phyloP scores from a whole-genome alignment of 1,284 basidiomycete genomes.

The Irpex sp. region DNA sequence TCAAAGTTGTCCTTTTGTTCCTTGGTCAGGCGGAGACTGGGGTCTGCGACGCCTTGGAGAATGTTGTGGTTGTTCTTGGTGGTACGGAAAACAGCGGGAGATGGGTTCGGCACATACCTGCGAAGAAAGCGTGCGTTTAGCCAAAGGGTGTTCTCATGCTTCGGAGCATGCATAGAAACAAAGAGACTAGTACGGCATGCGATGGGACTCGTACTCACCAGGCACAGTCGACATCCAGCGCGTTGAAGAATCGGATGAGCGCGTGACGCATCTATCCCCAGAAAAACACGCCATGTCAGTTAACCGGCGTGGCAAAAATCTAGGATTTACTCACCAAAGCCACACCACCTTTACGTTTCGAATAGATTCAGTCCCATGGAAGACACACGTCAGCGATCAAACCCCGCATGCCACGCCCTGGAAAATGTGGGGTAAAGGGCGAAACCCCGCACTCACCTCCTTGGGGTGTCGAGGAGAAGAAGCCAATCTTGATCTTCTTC shows the following conservation, averaged over 20 bases:
- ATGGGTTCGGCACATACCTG: conserved; percentile 86
- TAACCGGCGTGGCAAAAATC: conserved; percentile 8
- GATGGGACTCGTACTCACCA: conserved; percentile 49
- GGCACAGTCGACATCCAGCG: conserved; percentile 75
- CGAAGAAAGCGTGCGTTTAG: conserved; percentile 4
- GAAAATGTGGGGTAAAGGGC: conserved; percentile 8
- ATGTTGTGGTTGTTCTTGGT: conserved; percentile 94
- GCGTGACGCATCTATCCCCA: conserved; percentile 78
- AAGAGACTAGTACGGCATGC: conserved; percentile 8
- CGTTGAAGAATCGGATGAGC: conserved; percentile 74
- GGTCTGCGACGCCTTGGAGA: conserved; percentile 78
- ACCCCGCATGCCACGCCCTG: conserved; percentile 13
- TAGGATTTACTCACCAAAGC: conserved; percentile 58
- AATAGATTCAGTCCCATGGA: conserved; percentile 16
- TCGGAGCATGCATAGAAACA: neutral
- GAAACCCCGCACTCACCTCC: conserved; percentile 51
- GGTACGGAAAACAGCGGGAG: conserved; percentile 82
- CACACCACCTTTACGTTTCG: conserved; percentile 64
- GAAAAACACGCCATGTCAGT: conserved; percentile 10
- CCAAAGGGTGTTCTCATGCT: conserved; percentile 5
- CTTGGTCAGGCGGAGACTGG: conserved; percentile 69
- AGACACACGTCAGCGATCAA: conserved; percentile 21
- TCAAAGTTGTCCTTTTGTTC: conserved; percentile 78
- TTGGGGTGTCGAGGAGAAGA: conserved; percentile 89
- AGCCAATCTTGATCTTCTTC: conserved; percentile 81